Conservation (phyloP, 176 grass and related monocot genomes). For the Ananas comosus region DNA sequence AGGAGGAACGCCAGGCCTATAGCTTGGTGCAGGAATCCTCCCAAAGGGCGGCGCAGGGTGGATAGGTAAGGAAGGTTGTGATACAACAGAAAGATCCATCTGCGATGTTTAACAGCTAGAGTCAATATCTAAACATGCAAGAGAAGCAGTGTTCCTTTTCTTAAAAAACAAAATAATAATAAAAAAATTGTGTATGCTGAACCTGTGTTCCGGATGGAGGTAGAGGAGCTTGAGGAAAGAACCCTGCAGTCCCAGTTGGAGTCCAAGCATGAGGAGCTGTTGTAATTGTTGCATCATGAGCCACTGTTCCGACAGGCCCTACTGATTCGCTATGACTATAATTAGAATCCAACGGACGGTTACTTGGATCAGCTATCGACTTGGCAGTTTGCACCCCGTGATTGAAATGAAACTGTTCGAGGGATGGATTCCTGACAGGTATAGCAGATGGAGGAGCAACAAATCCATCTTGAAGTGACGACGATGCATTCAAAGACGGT, state of each 20-base stretch:
- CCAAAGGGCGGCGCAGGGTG: slow-evolving; percentile 44
- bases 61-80: slow-evolving; percentile 12
- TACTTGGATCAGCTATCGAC: slow-evolving; percentile 39
- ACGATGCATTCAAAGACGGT: slow-evolving; percentile 15
- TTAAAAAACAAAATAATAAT: too few relatives aligned
- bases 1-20: slow-evolving; percentile 35
- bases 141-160: not conserved
- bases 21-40: slow-evolving; percentile 39
- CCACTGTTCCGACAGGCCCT: slow-evolving; percentile 19
- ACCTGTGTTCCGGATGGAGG: slow-evolving; percentile 53
- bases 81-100: slow-evolving; percentile 47
- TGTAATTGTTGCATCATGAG: slow-evolving; percentile 38
- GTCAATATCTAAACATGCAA: slow-evolving; percentile 7
- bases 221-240: slow-evolving; percentile 37
- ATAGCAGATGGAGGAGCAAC: slow-evolving; percentile 22
- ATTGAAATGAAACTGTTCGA: slow-evolving; percentile 19
- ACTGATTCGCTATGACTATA: slow-evolving; percentile 33
- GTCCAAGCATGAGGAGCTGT: slow-evolving; percentile 51
- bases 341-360: slow-evolving; percentile 57
- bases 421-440: slow-evolving; percentile 17
- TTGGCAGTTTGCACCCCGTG: slow-evolving; percentile 26
- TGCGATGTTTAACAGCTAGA: slow-evolving; percentile 31
- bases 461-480: slow-evolving; percentile 65
- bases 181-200: not conserved
- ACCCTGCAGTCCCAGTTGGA: slow-evolving; percentile 45